A percentile compares a stretch with the other conserved stretches of the same genome.
Conservation (phyloP, 371 early-diverging fungal genomes). For the Nosema muscidifuracis region DNA sequence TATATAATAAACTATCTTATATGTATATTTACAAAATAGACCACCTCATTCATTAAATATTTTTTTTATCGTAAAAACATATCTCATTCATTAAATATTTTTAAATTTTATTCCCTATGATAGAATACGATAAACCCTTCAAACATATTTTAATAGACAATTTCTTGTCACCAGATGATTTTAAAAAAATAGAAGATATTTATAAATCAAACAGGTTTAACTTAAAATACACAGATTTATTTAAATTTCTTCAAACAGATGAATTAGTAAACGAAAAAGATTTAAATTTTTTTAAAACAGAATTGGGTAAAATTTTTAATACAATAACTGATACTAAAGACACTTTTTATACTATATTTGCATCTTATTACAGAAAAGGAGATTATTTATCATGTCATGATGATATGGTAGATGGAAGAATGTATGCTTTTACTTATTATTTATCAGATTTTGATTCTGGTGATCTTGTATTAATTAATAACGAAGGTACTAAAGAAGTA, state of each 20-base stretch:
- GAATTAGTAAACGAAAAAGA: constrained; percentile 48
- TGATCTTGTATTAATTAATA: constrained; percentile 56
- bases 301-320: constrained; percentile 36
- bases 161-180: constrained; percentile 28
- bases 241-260: constrained; percentile 59
- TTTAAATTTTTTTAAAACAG: constrained; percentile 45
- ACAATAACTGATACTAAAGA: constrained; percentile 12
- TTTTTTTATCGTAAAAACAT: no score
- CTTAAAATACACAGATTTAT: constrained; percentile 59
- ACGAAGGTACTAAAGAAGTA: constrained; percentile 38
- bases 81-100: neutral
- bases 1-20: no score
- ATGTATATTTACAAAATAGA: no score
- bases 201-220: constrained; percentile 20
- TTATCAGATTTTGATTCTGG: constrained; percentile 54
- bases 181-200: constrained; percentile 4
- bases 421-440: constrained; percentile 62
- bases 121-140: constrained; percentile 23
- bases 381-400: constrained; percentile 63
- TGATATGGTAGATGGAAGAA: constrained; percentile 57
- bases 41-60: no score
- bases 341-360: constrained; percentile 56
- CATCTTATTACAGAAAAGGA: constrained; percentile 54
- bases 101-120: neutral
- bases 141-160: constrained; percentile 35